Evolutionary conservation across 768 basidiomycete genomes (phyloP), one percentile per base, ranked within the genome.

Genomic region (Hirschioporus abietinus): DNA sequence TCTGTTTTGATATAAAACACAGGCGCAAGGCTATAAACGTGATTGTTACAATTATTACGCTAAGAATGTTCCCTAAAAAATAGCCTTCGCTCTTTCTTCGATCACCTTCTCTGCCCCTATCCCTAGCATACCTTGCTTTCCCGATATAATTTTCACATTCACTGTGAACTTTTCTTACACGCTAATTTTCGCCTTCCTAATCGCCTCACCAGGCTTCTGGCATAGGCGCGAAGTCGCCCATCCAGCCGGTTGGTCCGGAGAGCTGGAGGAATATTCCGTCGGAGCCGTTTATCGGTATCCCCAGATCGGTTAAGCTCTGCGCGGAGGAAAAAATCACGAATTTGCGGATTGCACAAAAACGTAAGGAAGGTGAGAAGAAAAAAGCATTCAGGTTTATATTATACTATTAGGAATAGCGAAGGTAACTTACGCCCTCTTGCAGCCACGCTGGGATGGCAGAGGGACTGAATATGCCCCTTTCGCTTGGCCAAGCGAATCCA

Each of bases 201-300:
- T 30, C 30, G 30, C 30, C 30, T 30, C 30, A 93, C 91, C 92
- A 92, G 58, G 92, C 92, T 77, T 92, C 92, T 18, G 92, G 91
- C 85, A 89, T 88, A 58, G 87, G 81, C 8, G 84, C 80, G 72
- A 91, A 89, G 72, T 92, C 90, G 63, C 86, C 86, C 23, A 83
- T 84, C 92, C 92, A 93, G 18, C 91, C 91, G 67, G 86, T 89
- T 57, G 84, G 74, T 64, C 85, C 86, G 59, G 82, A 82, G 79
- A 91, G 83, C 70, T 90, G 87, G 69, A 96, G 76, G 78, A 98
- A 96, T 64, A 96, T 90, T 15, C 90, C 92, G 71, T 98, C 95
- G 3, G 90, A 91, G 59, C 95, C 95, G 71, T 95, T 95, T 42
- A 88, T 81, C n/a, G 95, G 95, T 64, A 97, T 79, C 18, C 95